Conservation (phyloP, 257 asterid genomes). For the Osmanthus fragrans region DNA sequence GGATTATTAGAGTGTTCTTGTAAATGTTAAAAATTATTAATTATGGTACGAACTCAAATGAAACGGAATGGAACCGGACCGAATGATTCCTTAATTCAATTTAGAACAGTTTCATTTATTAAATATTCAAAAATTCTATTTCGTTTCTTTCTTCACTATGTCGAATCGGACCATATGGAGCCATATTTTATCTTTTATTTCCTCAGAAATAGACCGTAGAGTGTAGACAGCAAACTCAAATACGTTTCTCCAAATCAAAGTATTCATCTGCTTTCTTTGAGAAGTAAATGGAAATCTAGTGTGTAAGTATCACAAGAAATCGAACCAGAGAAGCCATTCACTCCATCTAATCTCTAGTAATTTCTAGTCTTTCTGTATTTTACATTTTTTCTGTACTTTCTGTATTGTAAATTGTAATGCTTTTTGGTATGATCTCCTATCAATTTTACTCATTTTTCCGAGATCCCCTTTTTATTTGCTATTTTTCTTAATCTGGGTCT, state of each 20-base stretch:
- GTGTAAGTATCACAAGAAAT: background rate
- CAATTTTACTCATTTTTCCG: background rate
- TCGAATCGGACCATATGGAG: no score
- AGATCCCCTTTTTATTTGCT: constrained; percentile 11
- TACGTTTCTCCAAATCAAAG: constrained; percentile 2
- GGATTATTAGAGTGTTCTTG: no score
- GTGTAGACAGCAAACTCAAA: no score
- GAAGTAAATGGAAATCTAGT: constrained; percentile 7
- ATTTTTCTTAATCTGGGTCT: background rate
- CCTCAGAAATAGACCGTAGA: no score
- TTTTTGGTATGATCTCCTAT: background rate
- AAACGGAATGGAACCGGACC: no score
- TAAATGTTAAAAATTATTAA: no score
- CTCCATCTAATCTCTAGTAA: constrained; percentile 16
- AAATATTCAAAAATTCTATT: no score
- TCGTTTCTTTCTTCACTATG: no score
- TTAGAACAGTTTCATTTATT: no score
- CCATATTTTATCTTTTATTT: no score
- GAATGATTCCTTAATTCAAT: no score
- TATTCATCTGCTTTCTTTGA: constrained; percentile 4
- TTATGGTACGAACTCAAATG: no score
- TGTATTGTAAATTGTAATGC: constrained; percentile 25
- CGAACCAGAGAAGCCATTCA: constrained; percentile 9
- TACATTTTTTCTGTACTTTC: background rate
- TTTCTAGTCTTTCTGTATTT: background rate